Percentiles rank a stretch among this genome's conserved stretches.
Conservation (phyloP, 495 filamentous ascomycete genomes). For the Xanthoparmelia taractica region DNA sequence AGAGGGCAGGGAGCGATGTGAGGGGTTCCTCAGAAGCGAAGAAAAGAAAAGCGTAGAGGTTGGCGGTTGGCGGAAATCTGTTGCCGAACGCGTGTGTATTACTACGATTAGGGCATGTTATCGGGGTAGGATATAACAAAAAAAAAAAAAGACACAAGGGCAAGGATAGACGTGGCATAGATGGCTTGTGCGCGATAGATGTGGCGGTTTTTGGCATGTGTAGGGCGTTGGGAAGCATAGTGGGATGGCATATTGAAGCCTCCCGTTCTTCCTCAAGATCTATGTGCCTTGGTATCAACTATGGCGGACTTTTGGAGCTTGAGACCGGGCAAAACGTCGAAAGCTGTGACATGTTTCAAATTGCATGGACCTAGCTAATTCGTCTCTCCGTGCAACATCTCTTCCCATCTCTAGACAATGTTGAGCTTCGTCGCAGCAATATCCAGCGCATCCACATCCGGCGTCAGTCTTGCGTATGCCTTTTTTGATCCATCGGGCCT, state of each 20-base stretch:
- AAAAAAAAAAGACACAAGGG: no score
- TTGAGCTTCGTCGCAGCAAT: slow-evolving; percentile 98
- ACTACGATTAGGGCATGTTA: neutral
- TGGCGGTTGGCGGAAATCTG: neutral
- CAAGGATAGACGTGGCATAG: neutral
- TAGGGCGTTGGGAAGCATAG: neutral
- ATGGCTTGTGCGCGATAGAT: neutral
- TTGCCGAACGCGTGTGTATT: neutral
- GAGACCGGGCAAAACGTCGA: neutral
- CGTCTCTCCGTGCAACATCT: neutral
- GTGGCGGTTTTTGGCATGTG: no score
- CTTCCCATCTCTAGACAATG: slow-evolving; percentile 65
- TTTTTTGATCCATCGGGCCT: slow-evolving; percentile 98
- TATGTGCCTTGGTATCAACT: neutral
- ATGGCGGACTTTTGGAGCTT: neutral
- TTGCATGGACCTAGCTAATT: slow-evolving; percentile 13
- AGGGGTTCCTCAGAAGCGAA: neutral
- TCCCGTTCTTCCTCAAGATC: neutral
- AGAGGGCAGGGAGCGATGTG: slow-evolving; percentile 31
- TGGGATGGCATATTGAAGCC: neutral
- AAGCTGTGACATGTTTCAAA: slow-evolving; percentile 7
- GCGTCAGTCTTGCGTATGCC: slow-evolving; percentile 88
- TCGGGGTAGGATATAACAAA: neutral
- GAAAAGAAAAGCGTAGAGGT: neutral
- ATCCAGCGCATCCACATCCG: slow-evolving; percentile 96